A percentile compares a stretch with the other conserved stretches of the same genome.
phyloP scores from a whole-genome alignment of 352 stramenopile genomes.

The Albugo laibachii region DNA sequence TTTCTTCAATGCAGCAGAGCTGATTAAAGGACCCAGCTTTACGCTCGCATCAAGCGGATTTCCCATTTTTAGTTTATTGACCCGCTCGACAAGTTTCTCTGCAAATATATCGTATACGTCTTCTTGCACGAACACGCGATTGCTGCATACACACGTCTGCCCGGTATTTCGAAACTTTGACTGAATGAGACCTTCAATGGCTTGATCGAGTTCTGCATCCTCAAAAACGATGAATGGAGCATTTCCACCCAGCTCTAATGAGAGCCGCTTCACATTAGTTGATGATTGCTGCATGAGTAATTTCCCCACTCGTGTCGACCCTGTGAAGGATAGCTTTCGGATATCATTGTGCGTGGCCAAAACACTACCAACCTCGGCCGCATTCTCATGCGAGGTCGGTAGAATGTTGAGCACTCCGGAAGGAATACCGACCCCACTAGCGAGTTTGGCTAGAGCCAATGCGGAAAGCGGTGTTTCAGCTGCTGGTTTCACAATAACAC shows the following conservation, averaged over 20 bases:
- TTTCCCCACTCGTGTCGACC: conserved; percentile 64
- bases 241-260: conserved; percentile 86
- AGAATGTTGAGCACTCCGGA: conserved; percentile 81
- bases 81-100: conserved; percentile 38
- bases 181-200: conserved; percentile 62
- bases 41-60: conserved; percentile 44
- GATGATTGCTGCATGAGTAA: conserved; percentile 63
- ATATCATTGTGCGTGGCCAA: conserved; percentile 54
- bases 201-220: conserved; percentile 65
- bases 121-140: conserved; percentile 88
- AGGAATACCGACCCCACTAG: conserved; percentile 70
- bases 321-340: conserved; percentile 83
- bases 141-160: conserved; percentile 77
- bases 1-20: conserved; percentile 71
- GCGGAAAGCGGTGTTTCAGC: conserved; percentile 92
- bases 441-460: conserved; percentile 82
- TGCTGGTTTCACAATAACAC: conserved; percentile 90
- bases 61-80: conserved; percentile 80
- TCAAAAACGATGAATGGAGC: conserved; percentile 86
- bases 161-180: conserved; percentile 84
- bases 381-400: conserved; percentile 32
- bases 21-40: conserved; percentile 92
- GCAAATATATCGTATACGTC: conserved; percentile 88
- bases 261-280: conserved; percentile 58
- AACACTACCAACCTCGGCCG: conserved; percentile 47